A percentile compares a stretch with the other conserved stretches of the same genome.
Evolutionary conservation across 2,329 filamentous ascomycete genomes (phyloP).

Genomic region (Stagonosporopsis rhizophila): DNA sequence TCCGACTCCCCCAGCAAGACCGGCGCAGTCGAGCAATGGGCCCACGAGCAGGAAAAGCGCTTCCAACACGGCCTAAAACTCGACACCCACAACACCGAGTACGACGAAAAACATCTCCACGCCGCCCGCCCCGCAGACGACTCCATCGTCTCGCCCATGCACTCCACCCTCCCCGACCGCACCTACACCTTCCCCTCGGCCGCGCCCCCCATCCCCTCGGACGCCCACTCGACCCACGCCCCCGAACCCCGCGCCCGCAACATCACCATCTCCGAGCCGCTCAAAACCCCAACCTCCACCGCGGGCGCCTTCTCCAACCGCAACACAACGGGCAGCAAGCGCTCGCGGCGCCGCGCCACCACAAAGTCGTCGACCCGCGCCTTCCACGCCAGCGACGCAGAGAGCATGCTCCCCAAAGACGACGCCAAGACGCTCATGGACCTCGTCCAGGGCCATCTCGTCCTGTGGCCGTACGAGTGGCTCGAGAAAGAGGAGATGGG

Average conservation of each 20-base stretch:
- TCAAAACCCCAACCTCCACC: conserved; percentile 1
- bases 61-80: conserved; percentile 28
- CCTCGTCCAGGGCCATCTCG: conserved; percentile 85
- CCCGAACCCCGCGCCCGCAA: conserved; percentile 38
- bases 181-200: conserved; percentile 43
- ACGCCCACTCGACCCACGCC: conserved; percentile 20
- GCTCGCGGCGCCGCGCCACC: conserved; percentile 69
- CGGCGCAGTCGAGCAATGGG: conserved; percentile 49
- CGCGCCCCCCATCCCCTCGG: conserved; percentile 40
- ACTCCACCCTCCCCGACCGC: conserved; percentile 26
- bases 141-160: conserved; percentile 40
- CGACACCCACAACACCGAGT: conserved; percentile 27
- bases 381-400: conserved; percentile 72
- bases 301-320: conserved; percentile 22
- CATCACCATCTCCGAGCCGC: conserved; percentile 47
- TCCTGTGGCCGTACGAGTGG: conserved; percentile 96
- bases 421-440: conserved; percentile 84
- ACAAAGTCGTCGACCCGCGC: conserved; percentile 73
- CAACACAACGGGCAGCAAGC: conserved; percentile 27
- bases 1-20: conserved; percentile 26
- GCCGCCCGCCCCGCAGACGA: conserved; percentile 38
- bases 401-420: conserved; percentile 67
- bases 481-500: conserved; percentile 83
- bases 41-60: conserved; percentile 47
- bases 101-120: conserved; percentile 44